Conservation (phyloP, 208 protist species). For the Leishmania guyanensis region DNA sequence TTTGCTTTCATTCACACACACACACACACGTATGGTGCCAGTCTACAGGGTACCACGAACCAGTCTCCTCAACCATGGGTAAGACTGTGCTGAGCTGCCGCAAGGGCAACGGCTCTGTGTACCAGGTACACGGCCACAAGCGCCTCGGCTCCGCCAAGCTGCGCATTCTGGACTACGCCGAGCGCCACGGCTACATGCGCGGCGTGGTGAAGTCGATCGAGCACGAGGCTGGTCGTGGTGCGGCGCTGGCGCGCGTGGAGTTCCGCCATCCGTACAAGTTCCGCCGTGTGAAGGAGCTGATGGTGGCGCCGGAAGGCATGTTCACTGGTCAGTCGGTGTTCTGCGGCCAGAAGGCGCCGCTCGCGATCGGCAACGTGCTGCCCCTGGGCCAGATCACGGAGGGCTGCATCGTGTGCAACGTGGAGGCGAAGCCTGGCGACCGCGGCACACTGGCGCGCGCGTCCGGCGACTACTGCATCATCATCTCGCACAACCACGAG, state of each 20-base stretch:
- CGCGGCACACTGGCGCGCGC: slow-evolving; percentile 94
- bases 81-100: no score
- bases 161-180: slow-evolving; percentile 68
- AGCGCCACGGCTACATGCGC: slow-evolving; percentile 63
- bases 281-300: slow-evolving; percentile 92
- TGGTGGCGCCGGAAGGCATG: slow-evolving; percentile 98
- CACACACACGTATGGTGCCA: not conserved
- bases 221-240: slow-evolving; percentile 99
- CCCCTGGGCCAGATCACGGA: slow-evolving; percentile 97
- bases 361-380: slow-evolving; percentile 98
- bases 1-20: not conserved
- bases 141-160: no score
- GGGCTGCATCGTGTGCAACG: slow-evolving; percentile 99
- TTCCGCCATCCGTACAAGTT: slow-evolving; percentile 98
- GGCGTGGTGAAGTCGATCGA: slow-evolving; percentile 94
- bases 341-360: slow-evolving; percentile 96
- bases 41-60: not conserved
- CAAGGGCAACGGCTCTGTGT: no score
- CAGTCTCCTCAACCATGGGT: slow-evolving; percentile 50
- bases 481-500: slow-evolving; percentile 97
- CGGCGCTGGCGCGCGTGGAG: slow-evolving; percentile 92
- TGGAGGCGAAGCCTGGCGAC: slow-evolving; percentile 97
- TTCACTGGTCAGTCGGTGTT: slow-evolving; percentile 99
- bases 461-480: slow-evolving; percentile 97
- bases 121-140: no score